phyloP scores from a whole-genome alignment of 345 rosid species.

The Viola odorata region DNA sequence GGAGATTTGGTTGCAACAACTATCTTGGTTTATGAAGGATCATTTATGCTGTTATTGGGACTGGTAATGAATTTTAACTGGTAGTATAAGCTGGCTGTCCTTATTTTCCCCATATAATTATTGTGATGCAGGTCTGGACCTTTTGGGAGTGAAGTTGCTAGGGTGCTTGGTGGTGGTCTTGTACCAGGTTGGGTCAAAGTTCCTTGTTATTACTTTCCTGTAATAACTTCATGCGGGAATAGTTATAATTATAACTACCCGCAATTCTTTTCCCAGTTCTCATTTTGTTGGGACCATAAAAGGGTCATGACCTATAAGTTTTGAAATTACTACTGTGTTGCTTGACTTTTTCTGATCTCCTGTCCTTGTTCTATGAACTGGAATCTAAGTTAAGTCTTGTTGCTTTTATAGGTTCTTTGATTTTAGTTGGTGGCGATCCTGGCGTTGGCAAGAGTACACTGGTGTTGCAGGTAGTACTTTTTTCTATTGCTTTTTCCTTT shows the following conservation, averaged over 20 bases:
- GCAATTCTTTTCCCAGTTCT: background rate
- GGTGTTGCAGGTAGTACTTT: slow-evolving; percentile 60
- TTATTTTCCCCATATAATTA: too few relatives aligned
- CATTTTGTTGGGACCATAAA: background rate
- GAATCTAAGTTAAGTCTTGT: too few relatives aligned
- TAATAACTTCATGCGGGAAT: slow-evolving; percentile 1
- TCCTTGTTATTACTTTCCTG: slow-evolving; percentile 9
- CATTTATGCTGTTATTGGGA: too few relatives aligned
- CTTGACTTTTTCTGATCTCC: background rate
- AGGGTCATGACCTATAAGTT: background rate
- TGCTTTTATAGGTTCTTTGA: slow-evolving; percentile 58
- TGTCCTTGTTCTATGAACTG: background rate
- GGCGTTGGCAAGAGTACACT: slow-evolving; percentile 97
- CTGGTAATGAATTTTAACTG: too few relatives aligned
- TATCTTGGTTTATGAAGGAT: too few relatives aligned
- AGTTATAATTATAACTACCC: background rate
- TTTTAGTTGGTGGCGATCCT: slow-evolving; percentile 92
- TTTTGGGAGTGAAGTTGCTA: slow-evolving; percentile 77
- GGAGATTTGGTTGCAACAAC: too few relatives aligned
- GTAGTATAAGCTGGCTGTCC: too few relatives aligned
- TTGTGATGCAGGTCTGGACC: slow-evolving; percentile 51
- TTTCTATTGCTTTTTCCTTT: background rate
- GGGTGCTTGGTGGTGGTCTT: slow-evolving; percentile 96
- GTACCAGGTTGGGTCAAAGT: slow-evolving; percentile 67
- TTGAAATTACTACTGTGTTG: background rate